phyloP scores from a whole-genome alignment of 1,284 basidiomycete species.

The Sporisorium graminicola region DNA sequence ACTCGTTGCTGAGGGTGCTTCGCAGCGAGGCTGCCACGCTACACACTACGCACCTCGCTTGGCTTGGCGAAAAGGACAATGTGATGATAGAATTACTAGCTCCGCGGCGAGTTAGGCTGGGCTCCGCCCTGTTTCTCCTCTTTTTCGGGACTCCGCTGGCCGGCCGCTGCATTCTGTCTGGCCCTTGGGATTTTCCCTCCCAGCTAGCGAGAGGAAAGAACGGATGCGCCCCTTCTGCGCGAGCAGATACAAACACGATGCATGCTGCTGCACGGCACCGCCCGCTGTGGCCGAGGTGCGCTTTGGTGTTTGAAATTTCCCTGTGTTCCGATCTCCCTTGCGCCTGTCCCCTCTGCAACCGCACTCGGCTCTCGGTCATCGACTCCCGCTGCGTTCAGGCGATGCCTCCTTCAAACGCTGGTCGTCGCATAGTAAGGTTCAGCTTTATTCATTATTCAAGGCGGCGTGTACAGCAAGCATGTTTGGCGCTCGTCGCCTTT shows the following conservation, averaged over 20 bases:
- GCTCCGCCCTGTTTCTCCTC: not conserved
- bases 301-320: no score
- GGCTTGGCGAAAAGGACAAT: not conserved
- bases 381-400: not conserved
- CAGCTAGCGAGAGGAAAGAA: not conserved
- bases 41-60: not conserved
- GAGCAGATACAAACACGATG: no score
- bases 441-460: no score
- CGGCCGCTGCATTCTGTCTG: not conserved
- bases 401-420: not conserved
- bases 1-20: not conserved
- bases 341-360: no score
- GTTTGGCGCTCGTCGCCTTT: not conserved
- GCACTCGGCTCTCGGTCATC: not conserved
- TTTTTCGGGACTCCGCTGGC: not conserved
- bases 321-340: no score
- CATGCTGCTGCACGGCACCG: not conserved
- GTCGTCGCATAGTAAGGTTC: not conserved
- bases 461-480: no score
- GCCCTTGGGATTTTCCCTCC: not conserved
- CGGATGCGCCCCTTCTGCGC: no score
- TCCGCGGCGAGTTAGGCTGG: not conserved
- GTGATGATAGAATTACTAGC: not conserved
- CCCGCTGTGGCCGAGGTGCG: constrained; percentile 3
- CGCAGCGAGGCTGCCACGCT: not conserved